Evolutionary conservation across 208 protist genomes (phyloP).

Genomic region (Leishmania major): DNA sequence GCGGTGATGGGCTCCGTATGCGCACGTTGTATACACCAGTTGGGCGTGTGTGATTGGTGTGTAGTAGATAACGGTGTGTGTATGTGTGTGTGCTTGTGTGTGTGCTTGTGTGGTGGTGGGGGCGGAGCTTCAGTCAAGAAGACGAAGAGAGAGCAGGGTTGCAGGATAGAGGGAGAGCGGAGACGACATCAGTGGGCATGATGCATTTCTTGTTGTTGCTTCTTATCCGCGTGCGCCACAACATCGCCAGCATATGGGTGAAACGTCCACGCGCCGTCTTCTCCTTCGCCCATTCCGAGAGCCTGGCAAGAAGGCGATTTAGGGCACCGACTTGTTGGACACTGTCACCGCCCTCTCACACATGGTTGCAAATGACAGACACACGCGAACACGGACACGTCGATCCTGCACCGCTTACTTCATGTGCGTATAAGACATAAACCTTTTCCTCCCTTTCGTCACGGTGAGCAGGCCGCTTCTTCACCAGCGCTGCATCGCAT

Average conservation of each 20-base stretch:
- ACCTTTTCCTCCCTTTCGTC: background rate
- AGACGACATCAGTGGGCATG: background rate
- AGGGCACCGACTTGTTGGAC: background rate
- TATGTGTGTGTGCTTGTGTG: background rate
- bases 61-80: background rate
- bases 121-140: background rate
- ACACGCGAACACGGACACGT: background rate
- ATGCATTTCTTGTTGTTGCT: background rate
- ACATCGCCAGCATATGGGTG: background rate
- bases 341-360: background rate
- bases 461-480: background rate
- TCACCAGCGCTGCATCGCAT: constrained; percentile 41
- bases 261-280: background rate
- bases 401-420: background rate
- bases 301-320: background rate
- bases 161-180: background rate
- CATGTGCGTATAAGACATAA: background rate
- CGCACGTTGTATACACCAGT: background rate
- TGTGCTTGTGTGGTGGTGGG: background rate
- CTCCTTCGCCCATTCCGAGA: background rate
- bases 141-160: background rate
- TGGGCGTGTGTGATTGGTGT: background rate
- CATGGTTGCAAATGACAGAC: background rate
- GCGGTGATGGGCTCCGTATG: background rate
- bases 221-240: background rate